These are phyloP conservation scores for Psophocarpus tetragonolobus DNA, from an alignment of 306 rosid genomes.

Conservation along the genomic window DNA sequence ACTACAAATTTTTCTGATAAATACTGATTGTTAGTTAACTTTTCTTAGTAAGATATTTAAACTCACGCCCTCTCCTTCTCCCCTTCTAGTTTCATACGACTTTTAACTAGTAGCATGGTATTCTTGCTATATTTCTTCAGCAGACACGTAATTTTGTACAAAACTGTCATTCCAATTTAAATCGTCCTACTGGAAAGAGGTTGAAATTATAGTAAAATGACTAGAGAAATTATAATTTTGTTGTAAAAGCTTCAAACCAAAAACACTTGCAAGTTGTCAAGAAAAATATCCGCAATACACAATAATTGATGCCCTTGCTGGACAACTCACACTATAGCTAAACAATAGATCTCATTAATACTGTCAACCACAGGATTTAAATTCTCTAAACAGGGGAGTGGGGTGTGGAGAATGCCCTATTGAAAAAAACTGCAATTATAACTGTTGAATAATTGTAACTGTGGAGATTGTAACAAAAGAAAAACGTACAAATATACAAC, in stretches of 20 bases:
- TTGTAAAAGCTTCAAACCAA: neutral
- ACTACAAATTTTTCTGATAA: too few species aligned
- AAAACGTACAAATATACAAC: neutral
- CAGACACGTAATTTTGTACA: neutral
- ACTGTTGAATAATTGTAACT: neutral
- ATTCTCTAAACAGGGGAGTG: neutral
- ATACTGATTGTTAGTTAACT: too few species aligned
- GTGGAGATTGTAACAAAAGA: neutral
- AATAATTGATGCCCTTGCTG: constrained; percentile 7
- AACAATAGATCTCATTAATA: neutral
- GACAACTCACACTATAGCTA: neutral
- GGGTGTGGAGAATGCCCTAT: neutral
- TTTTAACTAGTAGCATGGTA: too few species aligned
- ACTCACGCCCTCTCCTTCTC: too few species aligned
- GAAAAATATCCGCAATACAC: neutral
- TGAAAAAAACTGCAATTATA: neutral
- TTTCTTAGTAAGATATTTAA: too few species aligned
- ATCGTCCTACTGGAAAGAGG: neutral
- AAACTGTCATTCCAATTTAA: neutral
- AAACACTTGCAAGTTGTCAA: neutral
- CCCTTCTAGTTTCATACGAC: too few species aligned
- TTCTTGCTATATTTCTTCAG: neutral
- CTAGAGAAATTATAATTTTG: neutral
- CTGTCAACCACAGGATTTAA: neutral
- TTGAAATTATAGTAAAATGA: constrained; percentile 4